These are phyloP conservation scores for Cladorrhinum sp. DNA, from an alignment of 2,329 filamentous ascomycete genomes.

Conservation along the genomic window DNA sequence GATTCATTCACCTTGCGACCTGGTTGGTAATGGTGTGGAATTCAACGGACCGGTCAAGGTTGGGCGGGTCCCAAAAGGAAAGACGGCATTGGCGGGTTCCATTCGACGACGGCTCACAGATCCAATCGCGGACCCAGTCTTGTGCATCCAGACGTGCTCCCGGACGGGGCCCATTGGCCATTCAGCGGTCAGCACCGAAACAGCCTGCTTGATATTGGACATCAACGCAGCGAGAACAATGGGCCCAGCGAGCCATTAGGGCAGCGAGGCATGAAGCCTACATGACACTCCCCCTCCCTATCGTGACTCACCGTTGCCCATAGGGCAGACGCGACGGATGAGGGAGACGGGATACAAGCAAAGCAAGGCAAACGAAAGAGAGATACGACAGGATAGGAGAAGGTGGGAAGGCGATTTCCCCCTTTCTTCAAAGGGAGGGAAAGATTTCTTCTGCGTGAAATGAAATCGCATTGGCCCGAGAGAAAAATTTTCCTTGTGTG, in stretches of 20 bases:
- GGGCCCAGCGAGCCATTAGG: slow-evolving; percentile 21
- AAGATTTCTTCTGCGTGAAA: slow-evolving; percentile 4
- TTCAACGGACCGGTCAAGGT: neutral
- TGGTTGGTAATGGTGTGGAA: slow-evolving; percentile 4
- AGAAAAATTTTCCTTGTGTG: slow-evolving; percentile 27
- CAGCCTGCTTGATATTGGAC: slow-evolving; percentile 27
- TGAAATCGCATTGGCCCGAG: slow-evolving; percentile 16
- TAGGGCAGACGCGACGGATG: slow-evolving; percentile 8
- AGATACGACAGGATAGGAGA: neutral
- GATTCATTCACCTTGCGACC: slow-evolving; percentile 18
- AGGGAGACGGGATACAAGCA: neutral
- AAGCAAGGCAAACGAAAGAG: neutral
- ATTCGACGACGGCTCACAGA: slow-evolving; percentile 7
- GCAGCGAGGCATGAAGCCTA: slow-evolving; percentile 25
- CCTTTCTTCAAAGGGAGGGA: neutral
- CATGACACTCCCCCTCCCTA: slow-evolving; percentile 14
- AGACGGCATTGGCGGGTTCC: slow-evolving; percentile 12
- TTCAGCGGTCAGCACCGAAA: slow-evolving; percentile 16
- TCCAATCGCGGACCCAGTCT: slow-evolving; percentile 20
- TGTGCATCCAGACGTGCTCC: slow-evolving; percentile 18
- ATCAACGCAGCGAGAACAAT: slow-evolving; percentile 27
- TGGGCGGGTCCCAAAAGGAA: slow-evolving; percentile 10
- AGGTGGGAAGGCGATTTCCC: neutral
- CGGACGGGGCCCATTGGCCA: slow-evolving; percentile 19
- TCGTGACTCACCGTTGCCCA: slow-evolving; percentile 22